Conservation (phyloP, 202 grass and related monocot genomes). For the Dendrocalamus latiflorus region DNA sequence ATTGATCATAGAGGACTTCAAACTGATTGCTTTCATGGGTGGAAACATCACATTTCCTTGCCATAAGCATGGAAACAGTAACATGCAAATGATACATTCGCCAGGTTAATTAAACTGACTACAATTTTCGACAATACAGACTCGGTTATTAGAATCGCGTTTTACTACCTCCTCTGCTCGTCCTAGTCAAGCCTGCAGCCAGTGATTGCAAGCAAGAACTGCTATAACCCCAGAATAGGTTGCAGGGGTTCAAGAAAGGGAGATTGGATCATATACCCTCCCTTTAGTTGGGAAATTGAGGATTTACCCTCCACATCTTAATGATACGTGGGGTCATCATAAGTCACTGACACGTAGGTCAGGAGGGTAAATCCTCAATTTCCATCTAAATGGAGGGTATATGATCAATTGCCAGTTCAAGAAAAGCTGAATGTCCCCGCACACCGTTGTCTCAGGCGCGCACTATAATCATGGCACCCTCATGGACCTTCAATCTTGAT, state of each 20-base stretch:
- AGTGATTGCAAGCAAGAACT: conserved; percentile 32
- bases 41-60: conserved; percentile 2
- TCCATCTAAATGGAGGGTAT: no score
- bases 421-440: neutral
- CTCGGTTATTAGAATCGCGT: conserved; percentile 13
- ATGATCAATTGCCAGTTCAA: no score
- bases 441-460: neutral
- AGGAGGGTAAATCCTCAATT: no score
- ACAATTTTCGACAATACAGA: neutral
- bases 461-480: neutral
- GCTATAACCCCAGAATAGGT: neutral
- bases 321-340: no score
- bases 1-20: conserved; percentile 8
- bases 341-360: no score
- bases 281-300: no score
- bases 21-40: neutral
- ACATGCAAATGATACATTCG: neutral
- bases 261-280: no score
- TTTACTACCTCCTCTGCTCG: conserved; percentile 6
- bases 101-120: conserved; percentile 11
- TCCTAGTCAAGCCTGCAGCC: conserved; percentile 40
- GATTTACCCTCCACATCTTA: no score
- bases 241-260: no score
- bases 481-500: conserved; percentile 55
- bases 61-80: conserved; percentile 7